Evolutionary conservation across 1,139 yeast genomes (phyloP).

Genomic region (Ogataea hybrid): DNA sequence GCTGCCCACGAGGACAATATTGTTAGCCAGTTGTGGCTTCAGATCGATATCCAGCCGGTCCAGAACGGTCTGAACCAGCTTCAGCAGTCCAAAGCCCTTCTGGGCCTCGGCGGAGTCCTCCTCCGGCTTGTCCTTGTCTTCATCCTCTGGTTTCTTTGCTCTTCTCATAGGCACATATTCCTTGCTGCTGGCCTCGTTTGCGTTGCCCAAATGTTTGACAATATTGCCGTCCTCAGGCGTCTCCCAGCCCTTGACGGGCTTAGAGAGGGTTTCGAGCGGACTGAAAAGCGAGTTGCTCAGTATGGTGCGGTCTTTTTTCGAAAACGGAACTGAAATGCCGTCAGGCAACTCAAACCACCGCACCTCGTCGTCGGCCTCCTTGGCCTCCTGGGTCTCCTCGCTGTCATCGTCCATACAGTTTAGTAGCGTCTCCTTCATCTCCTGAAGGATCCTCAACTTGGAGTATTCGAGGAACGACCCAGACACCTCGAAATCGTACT

Average conservation of each 20-base stretch:
- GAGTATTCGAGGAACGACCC: constrained; percentile 38
- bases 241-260: constrained; percentile 34
- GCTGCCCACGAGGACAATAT: constrained; percentile 90
- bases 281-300: constrained; percentile 76
- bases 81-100: constrained; percentile 43
- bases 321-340: constrained; percentile 52
- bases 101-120: constrained; percentile 17
- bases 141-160: constrained; percentile 42
- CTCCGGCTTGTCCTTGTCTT: constrained; percentile 31
- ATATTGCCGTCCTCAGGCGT: constrained; percentile 29
- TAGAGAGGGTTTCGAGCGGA: constrained; percentile 41
- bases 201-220: constrained; percentile 25
- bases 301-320: constrained; percentile 57
- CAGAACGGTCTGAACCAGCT: constrained; percentile 67
- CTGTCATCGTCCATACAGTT: constrained; percentile 27
- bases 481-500: constrained; percentile 37
- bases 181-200: constrained; percentile 33
- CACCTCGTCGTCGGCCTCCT: constrained; percentile 29
- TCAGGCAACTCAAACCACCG: constrained; percentile 83
- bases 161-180: constrained; percentile 77
- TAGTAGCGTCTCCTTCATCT: constrained; percentile 58
- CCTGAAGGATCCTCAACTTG: constrained; percentile 42
- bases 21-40: constrained; percentile 87
- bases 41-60: constrained; percentile 81
- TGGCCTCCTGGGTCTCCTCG: constrained; percentile 10